phyloP scores from a whole-genome alignment of 768 basidiomycete species.

The Phanerochaete carnosa region DNA sequence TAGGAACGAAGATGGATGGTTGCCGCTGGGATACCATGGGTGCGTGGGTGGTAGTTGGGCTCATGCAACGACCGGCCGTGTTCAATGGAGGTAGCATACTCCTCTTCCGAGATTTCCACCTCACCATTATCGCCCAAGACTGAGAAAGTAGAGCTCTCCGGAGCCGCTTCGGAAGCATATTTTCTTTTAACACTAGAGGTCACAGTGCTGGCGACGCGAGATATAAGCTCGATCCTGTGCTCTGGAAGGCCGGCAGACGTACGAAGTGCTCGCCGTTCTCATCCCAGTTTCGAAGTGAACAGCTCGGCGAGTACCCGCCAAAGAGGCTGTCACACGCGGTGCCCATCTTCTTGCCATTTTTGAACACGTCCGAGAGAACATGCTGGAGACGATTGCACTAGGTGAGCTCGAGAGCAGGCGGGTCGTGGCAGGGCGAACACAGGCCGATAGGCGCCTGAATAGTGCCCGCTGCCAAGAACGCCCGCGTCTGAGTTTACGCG shows the following conservation, averaged over 20 bases:
- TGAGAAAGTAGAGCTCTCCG: background rate
- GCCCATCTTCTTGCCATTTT: background rate
- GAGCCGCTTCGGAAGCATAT: background rate
- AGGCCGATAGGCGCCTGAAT: background rate
- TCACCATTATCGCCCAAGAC: background rate
- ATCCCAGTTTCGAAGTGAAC: background rate
- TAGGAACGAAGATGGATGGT: constrained; percentile 82
- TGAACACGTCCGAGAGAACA: background rate
- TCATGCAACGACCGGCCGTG: constrained; percentile 58
- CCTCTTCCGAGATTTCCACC: constrained; percentile 27
- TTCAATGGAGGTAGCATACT: constrained; percentile 50
- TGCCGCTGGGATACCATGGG: constrained; percentile 75
- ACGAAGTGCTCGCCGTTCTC: background rate
- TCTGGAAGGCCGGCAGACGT: background rate
- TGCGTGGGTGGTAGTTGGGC: constrained; percentile 54
- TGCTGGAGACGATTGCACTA: background rate
- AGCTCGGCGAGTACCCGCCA: background rate
- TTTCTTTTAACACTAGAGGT: background rate
- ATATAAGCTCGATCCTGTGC: background rate
- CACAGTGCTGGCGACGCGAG: background rate
- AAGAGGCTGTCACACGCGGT: background rate
- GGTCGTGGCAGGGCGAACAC: constrained; percentile 1
- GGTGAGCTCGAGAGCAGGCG: background rate
- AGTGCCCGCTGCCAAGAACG: too few relatives aligned
- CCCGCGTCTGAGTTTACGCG: background rate